Conservation (phyloP, 73 alveolate species). For the Tetrahymena elliotti region DNA sequence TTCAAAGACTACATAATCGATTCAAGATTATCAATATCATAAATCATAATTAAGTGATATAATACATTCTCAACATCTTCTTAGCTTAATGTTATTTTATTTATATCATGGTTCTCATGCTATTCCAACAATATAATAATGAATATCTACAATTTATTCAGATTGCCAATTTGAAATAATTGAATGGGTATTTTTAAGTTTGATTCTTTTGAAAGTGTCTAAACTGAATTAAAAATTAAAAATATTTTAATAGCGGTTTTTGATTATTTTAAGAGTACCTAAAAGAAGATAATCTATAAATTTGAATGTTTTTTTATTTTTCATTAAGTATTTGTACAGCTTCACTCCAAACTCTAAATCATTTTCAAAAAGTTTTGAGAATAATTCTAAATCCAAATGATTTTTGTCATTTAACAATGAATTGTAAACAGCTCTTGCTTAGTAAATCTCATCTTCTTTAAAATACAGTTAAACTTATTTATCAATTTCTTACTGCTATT, state of each 20-base stretch:
- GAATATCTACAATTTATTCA: neutral
- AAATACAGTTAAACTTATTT: neutral
- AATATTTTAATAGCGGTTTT: no score
- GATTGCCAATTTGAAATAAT: neutral
- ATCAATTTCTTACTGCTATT: neutral
- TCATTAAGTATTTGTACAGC: neutral
- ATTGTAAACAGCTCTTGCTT: neutral
- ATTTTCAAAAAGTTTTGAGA: neutral
- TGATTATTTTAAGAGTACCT: neutral
- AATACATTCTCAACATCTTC: neutral
- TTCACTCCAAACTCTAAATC: neutral
- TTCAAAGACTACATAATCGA: neutral
- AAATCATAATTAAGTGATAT: neutral
- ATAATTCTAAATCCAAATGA: neutral
- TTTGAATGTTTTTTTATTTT: neutral
- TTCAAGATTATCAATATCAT: neutral
- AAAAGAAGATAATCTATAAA: neutral
- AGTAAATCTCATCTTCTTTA: neutral
- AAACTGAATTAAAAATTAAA: neutral
- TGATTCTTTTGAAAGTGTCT: neutral
- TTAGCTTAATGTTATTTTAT: neutral
- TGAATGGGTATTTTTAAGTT: neutral
- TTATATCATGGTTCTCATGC: neutral
- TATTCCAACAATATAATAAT: neutral
- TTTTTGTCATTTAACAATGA: neutral